A percentile compares a stretch with the other conserved stretches of the same genome.
Conservation (phyloP, 257 asterid species). For the Scutellaria baicalensis region DNA sequence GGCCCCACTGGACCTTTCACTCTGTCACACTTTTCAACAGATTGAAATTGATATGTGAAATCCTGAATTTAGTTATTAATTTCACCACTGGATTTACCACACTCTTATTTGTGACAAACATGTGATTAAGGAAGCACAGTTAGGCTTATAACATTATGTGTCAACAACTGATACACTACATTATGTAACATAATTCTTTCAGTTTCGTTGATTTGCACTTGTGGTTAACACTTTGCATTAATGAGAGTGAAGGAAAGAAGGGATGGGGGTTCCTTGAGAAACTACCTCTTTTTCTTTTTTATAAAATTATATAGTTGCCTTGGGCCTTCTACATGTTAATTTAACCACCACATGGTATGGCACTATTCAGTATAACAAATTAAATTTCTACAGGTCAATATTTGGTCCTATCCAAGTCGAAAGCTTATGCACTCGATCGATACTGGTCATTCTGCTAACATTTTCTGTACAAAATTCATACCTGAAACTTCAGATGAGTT, state of each 20-base stretch:
- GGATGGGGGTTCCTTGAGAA: neutral
- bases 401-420: conserved; percentile 75
- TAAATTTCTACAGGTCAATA: conserved; percentile 64
- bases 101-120: neutral
- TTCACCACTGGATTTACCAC: neutral
- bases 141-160: too few species aligned
- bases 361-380: neutral
- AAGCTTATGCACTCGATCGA: conserved; percentile 81
- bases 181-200: neutral
- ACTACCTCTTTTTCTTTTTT: too few species aligned
- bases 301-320: too few species aligned
- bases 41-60: neutral
- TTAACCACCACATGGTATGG: neutral
- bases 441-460: conserved; percentile 89
- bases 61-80: neutral
- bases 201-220: neutral
- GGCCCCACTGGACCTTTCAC: neutral
- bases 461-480: conserved; percentile 90
- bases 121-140: neutral
- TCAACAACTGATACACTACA: neutral
- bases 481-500: conserved; percentile 95
- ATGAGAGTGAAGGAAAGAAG: neutral
- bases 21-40: neutral
- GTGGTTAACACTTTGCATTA: neutral
- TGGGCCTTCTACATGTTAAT: neutral